A percentile compares a stretch with the other conserved stretches of the same genome.
phyloP scores from a whole-genome alignment of 179 eudicot species.

The Gypsophila paniculata region DNA sequence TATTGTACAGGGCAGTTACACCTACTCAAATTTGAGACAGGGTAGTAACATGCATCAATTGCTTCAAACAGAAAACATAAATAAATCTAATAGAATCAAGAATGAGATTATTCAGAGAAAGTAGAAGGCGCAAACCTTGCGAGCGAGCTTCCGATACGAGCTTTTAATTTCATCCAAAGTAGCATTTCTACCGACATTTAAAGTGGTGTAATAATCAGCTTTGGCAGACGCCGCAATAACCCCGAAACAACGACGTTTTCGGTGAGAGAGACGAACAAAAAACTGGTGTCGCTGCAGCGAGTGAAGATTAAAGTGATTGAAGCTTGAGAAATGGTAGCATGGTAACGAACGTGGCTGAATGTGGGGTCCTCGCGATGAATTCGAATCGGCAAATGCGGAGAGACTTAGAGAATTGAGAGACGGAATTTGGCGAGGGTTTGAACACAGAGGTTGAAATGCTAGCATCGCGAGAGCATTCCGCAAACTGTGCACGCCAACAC shows the following conservation, averaged over 20 bases:
- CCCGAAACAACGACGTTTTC: conserved; percentile 18
- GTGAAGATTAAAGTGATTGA: not conserved
- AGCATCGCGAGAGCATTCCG: conserved; percentile 18
- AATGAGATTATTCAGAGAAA: too few species aligned
- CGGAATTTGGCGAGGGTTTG: not conserved
- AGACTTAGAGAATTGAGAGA: not conserved
- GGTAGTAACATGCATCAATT: too few species aligned
- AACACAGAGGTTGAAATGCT: not conserved
- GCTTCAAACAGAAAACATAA: too few species aligned
- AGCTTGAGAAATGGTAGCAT: not conserved
- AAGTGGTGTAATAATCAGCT: conserved; percentile 52
- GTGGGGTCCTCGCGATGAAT: conserved; percentile 8
- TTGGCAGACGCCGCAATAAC: conserved; percentile 28
- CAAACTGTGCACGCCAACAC: too few species aligned
- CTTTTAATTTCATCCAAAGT: conserved; percentile 61
- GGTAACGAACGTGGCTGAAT: conserved; percentile 1
- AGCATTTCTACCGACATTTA: conserved; percentile 56
- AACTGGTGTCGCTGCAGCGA: not conserved
- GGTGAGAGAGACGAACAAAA: conserved; percentile 5
- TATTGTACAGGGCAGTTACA: too few species aligned
- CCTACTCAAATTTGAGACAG: too few species aligned
- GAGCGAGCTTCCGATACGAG: conserved; percentile 78
- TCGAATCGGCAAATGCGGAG: not conserved
- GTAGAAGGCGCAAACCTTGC: conserved; percentile 45
- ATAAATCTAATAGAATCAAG: not conserved